phyloP scores from a whole-genome alignment of 176 grass and related monocot species.

The Pontederia paniculata region DNA sequence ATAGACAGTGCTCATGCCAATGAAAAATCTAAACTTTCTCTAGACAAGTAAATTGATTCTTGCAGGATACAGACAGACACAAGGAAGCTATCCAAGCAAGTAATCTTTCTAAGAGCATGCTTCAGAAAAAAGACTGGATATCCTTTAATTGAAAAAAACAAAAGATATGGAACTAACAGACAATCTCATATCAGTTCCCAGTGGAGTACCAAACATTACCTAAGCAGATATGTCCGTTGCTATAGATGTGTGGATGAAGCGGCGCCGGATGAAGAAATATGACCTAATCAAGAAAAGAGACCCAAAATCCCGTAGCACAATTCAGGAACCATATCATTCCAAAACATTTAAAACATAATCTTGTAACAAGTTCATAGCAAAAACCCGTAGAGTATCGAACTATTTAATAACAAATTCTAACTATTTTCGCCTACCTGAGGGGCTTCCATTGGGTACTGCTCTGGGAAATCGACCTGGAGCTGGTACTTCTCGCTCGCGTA shows the following conservation, averaged over 20 bases:
- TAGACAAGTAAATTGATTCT: no score
- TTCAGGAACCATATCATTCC: background rate
- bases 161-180: no score
- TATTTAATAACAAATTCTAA: no score
- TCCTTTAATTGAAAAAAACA: no score
- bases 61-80: no score
- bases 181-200: no score
- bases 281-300: slow-evolving; percentile 34
- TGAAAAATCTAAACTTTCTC: no score
- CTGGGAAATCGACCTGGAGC: slow-evolving; percentile 93
- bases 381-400: background rate
- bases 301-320: no score
- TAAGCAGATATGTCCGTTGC: slow-evolving; percentile 96
- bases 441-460: slow-evolving; percentile 99
- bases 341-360: background rate
- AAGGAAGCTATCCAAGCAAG: no score
- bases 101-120: no score
- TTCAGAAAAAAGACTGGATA: no score
- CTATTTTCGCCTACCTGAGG: slow-evolving; percentile 37
- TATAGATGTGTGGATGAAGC: slow-evolving; percentile 84
- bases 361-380: background rate
- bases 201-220: slow-evolving; percentile 28
- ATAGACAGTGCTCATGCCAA: no score
- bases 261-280: slow-evolving; percentile 91
- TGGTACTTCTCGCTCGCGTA: slow-evolving; percentile 75